Conservation (phyloP, 1,139 yeast genomes). For the Blastobotrys petasosporus region DNA sequence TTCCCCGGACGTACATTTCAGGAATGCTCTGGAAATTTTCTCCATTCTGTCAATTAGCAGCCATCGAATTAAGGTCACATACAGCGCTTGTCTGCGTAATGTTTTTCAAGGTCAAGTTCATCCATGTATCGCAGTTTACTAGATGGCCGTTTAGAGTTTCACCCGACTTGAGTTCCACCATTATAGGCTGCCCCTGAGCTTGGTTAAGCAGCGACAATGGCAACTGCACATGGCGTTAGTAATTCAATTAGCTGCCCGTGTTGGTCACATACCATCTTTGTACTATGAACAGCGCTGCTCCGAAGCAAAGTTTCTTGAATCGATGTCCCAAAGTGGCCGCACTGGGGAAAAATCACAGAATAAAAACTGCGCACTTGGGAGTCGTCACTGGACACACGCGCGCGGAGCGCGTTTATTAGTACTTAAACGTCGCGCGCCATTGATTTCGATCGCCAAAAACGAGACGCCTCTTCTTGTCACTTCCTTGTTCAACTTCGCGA, state of each 20-base stretch:
- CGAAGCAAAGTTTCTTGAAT: neutral
- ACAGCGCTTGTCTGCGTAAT: constrained; percentile 66
- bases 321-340: too few relatives aligned
- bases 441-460: too few relatives aligned
- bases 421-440: too few relatives aligned
- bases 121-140: constrained; percentile 88
- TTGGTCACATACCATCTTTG: neutral
- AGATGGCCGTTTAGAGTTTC: constrained; percentile 83
- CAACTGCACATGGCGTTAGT: constrained; percentile 42
- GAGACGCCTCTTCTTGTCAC: too few relatives aligned
- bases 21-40: constrained; percentile 61
- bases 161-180: constrained; percentile 89
- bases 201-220: constrained; percentile 88
- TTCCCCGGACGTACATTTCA: constrained; percentile 83
- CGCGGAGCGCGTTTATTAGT: too few relatives aligned
- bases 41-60: constrained; percentile 38
- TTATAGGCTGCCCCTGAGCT: constrained; percentile 81
- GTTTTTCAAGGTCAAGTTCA: constrained; percentile 81
- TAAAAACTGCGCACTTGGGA: too few relatives aligned
- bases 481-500: too few relatives aligned
- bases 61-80: constrained; percentile 11
- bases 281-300: neutral
- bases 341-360: too few relatives aligned
- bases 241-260: neutral
- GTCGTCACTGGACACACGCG: too few relatives aligned